Evolutionary conservation across 192 early-diverging fungal genomes (phyloP).

Genomic region (Funneliformis mosseae): DNA sequence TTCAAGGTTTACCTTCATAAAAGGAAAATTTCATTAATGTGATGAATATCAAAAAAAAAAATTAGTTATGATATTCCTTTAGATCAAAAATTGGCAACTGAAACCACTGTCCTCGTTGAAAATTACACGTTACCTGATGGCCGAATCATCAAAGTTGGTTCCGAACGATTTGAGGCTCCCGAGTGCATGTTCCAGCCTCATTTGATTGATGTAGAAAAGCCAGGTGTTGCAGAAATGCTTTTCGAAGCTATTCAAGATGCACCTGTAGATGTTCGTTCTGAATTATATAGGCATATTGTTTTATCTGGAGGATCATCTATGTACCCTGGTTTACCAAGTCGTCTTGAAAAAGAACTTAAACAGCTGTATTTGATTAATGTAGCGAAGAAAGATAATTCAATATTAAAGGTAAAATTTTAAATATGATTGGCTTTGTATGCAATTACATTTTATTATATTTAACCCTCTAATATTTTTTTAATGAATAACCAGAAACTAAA

Average conservation of each 20-base stretch:
- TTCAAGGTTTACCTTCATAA: not conserved
- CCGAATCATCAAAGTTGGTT: conserved; percentile 96
- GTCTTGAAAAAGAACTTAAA: conserved; percentile 98
- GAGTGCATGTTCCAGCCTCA: conserved; percentile 99
- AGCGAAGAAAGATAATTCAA: conserved; percentile 77
- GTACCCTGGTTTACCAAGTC: conserved; percentile 96
- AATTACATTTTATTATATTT: not conserved
- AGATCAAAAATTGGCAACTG: conserved; percentile 92
- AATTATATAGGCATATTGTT: conserved; percentile 97
- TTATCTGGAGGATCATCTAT: conserved; percentile 98
- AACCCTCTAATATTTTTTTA: conserved; percentile 2
- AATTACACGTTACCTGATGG: conserved; percentile 97
- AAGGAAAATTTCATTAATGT: too few relatives aligned
- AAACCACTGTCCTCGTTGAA: conserved; percentile 97
- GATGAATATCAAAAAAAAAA: not conserved
- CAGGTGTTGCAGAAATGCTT: conserved; percentile 95
- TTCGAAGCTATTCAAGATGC: conserved; percentile 91
- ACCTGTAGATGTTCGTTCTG: conserved; percentile 89
- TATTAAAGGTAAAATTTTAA: conserved; percentile 70
- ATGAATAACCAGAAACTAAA: conserved; percentile 82
- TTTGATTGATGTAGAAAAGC: conserved; percentile 92
- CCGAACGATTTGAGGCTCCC: conserved; percentile 97
- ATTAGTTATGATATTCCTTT: conserved; percentile 90
- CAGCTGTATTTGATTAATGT: conserved; percentile 93
- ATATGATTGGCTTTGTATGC: not conserved